Evolutionary conservation across 1,284 basidiomycete genomes (phyloP).

Genomic region (Chalciporus piperatoides): DNA sequence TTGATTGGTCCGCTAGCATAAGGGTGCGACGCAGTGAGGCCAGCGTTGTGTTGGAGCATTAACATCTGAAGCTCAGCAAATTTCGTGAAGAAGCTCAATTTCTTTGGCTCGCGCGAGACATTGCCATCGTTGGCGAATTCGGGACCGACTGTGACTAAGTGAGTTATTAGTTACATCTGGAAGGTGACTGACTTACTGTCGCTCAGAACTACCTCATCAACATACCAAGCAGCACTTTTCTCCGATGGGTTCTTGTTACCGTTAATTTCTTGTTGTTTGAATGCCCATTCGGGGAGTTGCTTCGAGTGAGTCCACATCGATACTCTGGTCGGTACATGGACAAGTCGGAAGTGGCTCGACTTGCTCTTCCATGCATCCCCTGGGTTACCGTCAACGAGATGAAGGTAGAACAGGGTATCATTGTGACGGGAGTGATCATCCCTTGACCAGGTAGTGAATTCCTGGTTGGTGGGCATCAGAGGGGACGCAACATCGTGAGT

Average conservation of each 20-base stretch:
- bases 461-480: slow-evolving; percentile 96
- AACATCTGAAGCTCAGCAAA: slow-evolving; percentile 90
- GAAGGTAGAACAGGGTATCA: slow-evolving; percentile 83
- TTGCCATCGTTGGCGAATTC: slow-evolving; percentile 17
- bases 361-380: slow-evolving; percentile 89
- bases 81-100: slow-evolving; percentile 91
- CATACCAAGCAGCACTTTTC: slow-evolving; percentile 83
- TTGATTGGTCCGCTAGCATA: slow-evolving; percentile 94
- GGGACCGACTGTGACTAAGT: slow-evolving; percentile 12
- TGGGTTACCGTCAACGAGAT: slow-evolving; percentile 67
- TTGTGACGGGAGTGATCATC: slow-evolving; percentile 73
- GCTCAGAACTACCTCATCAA: slow-evolving; percentile 76
- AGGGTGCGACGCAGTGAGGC: slow-evolving; percentile 91
- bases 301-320: slow-evolving; percentile 90
- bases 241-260: slow-evolving; percentile 93
- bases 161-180: not conserved
- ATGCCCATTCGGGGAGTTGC: slow-evolving; percentile 93
- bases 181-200: slow-evolving; percentile 49
- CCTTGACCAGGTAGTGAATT: slow-evolving; percentile 88
- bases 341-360: slow-evolving; percentile 83
- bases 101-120: slow-evolving; percentile 67
- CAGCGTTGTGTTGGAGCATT: slow-evolving; percentile 98
- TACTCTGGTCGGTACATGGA: slow-evolving; percentile 89
- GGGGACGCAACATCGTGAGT: slow-evolving; percentile 98
- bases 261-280: slow-evolving; percentile 96